Percentiles rank a stretch among this genome's conserved stretches.
Evolutionary conservation across 164 flowering plant species (phyloP).

Genomic region (Annona squamosa): DNA sequence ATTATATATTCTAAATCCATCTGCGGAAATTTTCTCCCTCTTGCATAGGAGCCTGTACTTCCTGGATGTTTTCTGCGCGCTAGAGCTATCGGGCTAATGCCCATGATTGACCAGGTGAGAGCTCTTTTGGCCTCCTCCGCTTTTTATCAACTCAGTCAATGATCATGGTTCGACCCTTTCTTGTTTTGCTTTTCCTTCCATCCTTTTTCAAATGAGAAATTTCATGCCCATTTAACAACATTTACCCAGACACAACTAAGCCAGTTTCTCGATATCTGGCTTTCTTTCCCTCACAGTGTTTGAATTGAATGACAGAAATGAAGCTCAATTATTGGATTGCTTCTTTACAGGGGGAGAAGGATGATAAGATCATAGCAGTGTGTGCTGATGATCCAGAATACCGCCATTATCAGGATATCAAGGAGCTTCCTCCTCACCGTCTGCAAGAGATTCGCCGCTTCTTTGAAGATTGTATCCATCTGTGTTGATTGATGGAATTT

Average conservation of each 20-base stretch:
- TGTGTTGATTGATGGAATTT: background rate
- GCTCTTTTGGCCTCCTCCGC: background rate
- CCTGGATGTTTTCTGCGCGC: constrained; percentile 85
- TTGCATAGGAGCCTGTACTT: constrained; percentile 65
- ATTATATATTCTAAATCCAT: background rate
- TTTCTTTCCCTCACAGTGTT: background rate
- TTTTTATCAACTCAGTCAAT: background rate
- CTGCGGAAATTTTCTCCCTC: background rate
- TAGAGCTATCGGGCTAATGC: constrained; percentile 89
- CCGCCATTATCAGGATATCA: constrained; percentile 73
- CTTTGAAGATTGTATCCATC: constrained; percentile 88
- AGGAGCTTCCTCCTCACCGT: constrained; percentile 83
- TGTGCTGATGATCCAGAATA: constrained; percentile 94
- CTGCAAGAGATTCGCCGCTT: constrained; percentile 89
- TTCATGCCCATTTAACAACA: background rate
- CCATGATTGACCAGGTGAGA: constrained; percentile 84
- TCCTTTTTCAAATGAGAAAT: too few species aligned
- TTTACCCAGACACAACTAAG: too few species aligned
- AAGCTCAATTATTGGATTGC: background rate
- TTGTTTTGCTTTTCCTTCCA: background rate
- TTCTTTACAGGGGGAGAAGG: constrained; percentile 68
- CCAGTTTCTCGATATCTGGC: too few species aligned
- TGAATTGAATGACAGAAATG: background rate
- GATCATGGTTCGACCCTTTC: background rate
- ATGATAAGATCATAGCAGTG: constrained; percentile 84